Conservation (phyloP, 106 monocot genomes). For the Ottelia alismoides region DNA sequence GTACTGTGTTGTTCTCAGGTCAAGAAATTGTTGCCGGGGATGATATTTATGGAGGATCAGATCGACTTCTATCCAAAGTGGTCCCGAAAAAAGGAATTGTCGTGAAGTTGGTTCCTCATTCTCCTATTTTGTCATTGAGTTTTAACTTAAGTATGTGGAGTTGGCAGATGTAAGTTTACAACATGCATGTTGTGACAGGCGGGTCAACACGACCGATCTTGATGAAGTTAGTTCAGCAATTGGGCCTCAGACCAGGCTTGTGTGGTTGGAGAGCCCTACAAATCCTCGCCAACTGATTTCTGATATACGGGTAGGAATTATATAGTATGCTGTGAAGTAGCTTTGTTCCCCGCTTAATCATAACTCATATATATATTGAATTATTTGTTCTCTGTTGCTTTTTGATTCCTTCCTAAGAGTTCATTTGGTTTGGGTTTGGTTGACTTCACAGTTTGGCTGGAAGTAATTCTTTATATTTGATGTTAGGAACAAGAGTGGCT, state of each 20-base stretch:
- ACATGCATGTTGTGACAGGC: conserved; percentile 25
- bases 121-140: background rate
- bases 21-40: conserved; percentile 92
- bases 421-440: too few species aligned
- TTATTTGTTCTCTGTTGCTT: too few species aligned
- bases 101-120: conserved; percentile 59
- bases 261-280: conserved; percentile 97
- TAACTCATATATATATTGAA: too few species aligned
- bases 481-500: too few species aligned
- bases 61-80: conserved; percentile 79
- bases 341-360: too few species aligned
- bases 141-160: background rate
- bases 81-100: conserved; percentile 65
- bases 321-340: too few species aligned
- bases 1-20: conserved; percentile 25
- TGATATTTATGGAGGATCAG: conserved; percentile 97
- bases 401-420: too few species aligned
- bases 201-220: conserved; percentile 64
- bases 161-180: background rate
- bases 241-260: conserved; percentile 52
- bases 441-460: too few species aligned
- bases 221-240: conserved; percentile 56
- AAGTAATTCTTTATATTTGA: too few species aligned
- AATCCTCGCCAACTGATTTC: conserved; percentile 81
- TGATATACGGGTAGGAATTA: conserved; percentile 57